phyloP scores from a whole-genome alignment of 164 flowering plant species.

The Akebia trifoliata region DNA sequence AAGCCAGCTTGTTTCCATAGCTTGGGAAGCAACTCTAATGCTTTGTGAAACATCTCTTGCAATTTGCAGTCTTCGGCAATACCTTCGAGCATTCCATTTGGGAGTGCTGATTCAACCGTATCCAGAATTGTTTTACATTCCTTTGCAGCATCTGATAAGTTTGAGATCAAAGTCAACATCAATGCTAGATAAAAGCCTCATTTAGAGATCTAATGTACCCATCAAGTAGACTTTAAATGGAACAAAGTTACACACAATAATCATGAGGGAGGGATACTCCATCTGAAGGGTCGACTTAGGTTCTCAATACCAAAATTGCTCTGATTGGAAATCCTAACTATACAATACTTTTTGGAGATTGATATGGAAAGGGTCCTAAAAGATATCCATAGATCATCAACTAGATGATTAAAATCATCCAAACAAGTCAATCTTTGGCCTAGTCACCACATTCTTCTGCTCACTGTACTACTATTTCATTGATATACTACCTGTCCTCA shows the following conservation, averaged over 20 bases:
- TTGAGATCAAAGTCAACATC: neutral
- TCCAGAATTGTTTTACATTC: slow-evolving; percentile 84
- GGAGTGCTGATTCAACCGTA: slow-evolving; percentile 74
- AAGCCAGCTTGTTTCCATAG: slow-evolving; percentile 73
- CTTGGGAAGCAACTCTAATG: slow-evolving; percentile 72
- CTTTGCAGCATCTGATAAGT: slow-evolving; percentile 63
- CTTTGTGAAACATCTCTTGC: slow-evolving; percentile 86
- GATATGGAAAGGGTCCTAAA: neutral
- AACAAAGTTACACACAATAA: neutral
- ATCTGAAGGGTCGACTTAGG: neutral
- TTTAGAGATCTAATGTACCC: neutral
- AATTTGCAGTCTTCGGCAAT: slow-evolving; percentile 64
- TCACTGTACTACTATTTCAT: no score
- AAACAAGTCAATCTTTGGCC: neutral
- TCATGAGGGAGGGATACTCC: neutral
- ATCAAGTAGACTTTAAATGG: neutral
- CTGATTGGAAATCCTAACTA: neutral
- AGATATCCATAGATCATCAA: no score
- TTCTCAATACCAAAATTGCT: neutral
- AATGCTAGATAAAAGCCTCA: neutral
- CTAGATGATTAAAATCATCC: neutral
- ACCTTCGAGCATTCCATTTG: slow-evolving; percentile 59
- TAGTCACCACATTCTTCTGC: neutral
- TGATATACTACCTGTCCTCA: no score
- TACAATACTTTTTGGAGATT: neutral